A percentile compares a stretch with the other conserved stretches of the same genome.
These are phyloP conservation scores for Rhizopus sp. DNA, from an alignment of 371 early-diverging fungal genomes.

Conservation along the genomic window DNA sequence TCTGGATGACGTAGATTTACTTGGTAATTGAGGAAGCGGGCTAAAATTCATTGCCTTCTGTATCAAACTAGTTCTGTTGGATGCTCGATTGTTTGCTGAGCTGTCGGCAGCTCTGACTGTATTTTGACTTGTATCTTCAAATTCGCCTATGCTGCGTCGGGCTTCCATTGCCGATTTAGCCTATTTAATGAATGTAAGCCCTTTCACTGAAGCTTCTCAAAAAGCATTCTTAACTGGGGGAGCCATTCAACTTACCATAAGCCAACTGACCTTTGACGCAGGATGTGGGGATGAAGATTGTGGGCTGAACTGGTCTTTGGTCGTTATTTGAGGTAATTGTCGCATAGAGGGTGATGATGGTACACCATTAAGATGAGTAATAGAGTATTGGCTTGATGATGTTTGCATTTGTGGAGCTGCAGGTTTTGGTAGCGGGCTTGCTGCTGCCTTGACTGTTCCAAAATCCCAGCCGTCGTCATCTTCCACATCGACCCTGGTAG, in stretches of 20 bases:
- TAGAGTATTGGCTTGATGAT: slow-evolving; percentile 32
- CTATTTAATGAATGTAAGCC: not conserved
- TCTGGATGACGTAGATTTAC: slow-evolving; percentile 36
- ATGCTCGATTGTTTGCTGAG: slow-evolving; percentile 4
- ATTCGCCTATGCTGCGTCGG: slow-evolving; percentile 24
- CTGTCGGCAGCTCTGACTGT: slow-evolving; percentile 41
- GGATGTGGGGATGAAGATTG: slow-evolving; percentile 11
- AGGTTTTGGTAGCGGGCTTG: slow-evolving; percentile 29
- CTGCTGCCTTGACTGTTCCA: slow-evolving; percentile 54
- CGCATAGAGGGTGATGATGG: slow-evolving; percentile 6
- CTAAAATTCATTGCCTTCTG: slow-evolving; percentile 17
- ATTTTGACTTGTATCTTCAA: slow-evolving; percentile 33
- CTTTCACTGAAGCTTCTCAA: too few species aligned
- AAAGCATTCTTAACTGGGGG: too few species aligned
- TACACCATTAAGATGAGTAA: slow-evolving; percentile 18
- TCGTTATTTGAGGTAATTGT: slow-evolving; percentile 19
- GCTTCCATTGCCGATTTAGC: slow-evolving; percentile 22
- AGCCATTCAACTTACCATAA: slow-evolving; percentile 21
- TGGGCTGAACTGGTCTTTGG: slow-evolving; percentile 26
- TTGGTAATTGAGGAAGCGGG: slow-evolving; percentile 27
- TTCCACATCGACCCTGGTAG: slow-evolving; percentile 26
- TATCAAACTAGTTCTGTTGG: slow-evolving; percentile 20
- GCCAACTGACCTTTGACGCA: slow-evolving; percentile 20
- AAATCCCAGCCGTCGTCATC: slow-evolving; percentile 58
- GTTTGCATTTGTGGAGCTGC: slow-evolving; percentile 22